These are phyloP conservation scores for Didymella segeticola DNA, from an alignment of 2,329 filamentous ascomycete species.

Conservation along the genomic window DNA sequence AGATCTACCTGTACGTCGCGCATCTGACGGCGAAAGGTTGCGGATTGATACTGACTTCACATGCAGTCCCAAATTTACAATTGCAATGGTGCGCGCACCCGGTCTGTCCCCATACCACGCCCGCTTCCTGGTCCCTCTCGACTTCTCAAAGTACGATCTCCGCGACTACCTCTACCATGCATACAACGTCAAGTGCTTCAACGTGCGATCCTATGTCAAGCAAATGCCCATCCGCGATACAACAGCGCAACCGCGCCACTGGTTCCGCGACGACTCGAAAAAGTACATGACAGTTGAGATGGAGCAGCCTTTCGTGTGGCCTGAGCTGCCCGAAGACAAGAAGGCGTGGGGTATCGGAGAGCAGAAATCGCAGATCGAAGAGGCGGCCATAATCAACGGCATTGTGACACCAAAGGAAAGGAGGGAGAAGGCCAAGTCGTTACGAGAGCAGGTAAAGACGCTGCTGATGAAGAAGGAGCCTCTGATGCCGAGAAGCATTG, in stretches of 20 bases:
- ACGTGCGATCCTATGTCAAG: constrained; percentile 81
- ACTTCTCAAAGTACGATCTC: constrained; percentile 94
- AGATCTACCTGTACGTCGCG: constrained; percentile 55
- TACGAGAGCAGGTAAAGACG: constrained; percentile 37
- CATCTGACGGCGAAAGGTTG: neutral
- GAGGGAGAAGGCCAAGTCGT: constrained; percentile 23
- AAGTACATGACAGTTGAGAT: constrained; percentile 98
- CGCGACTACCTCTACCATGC: constrained; percentile 91
- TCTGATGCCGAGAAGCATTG: neutral
- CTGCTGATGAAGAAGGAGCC: constrained; percentile 30
- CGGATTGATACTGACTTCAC: constrained; percentile 13
- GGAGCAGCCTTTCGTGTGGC: constrained; percentile 86
- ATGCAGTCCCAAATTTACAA: constrained; percentile 76
- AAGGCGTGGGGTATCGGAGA: constrained; percentile 52
- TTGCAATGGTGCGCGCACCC: constrained; percentile 78
- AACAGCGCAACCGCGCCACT: constrained; percentile 58
- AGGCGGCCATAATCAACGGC: constrained; percentile 15
- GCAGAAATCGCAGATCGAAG: constrained; percentile 46
- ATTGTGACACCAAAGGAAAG: constrained; percentile 13
- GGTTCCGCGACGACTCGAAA: constrained; percentile 73
- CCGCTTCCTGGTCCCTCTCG: constrained; percentile 87
- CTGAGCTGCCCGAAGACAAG: constrained; percentile 65
- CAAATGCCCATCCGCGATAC: constrained; percentile 68
- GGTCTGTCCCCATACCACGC: constrained; percentile 80
- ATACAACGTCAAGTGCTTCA: constrained; percentile 74